Base-by-base conservation (phyloP, 2,329 filamentous ascomycete genomes). In the Rutstroemia sp. region DNA sequence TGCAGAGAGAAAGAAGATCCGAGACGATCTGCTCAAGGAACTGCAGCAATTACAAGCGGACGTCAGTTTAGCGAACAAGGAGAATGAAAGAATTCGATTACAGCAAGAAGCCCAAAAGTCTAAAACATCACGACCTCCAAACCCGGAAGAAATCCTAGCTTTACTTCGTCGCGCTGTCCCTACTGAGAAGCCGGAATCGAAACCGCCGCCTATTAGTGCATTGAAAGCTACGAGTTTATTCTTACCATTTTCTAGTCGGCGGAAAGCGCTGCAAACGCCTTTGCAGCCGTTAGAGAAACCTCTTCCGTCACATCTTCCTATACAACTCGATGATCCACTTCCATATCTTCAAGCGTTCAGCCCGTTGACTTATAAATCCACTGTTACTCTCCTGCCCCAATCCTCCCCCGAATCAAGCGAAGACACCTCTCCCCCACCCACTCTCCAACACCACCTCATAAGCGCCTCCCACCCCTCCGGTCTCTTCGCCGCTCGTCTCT, bases 301-400 rank as follows among this genome's bases (percentile, higher is more conserved):
- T 2, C 68, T 79, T 0, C 73, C 78, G 7, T 88, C 86, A 1
- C 88, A 92, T 65, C 78, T 83, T 1, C 76, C 76, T 1, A 76
- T 91, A 72, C 76, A 80, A 0, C 76, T 86, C 1, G 74, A 78
- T 0, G 81, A 91, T 58, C 81, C 87, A 50, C 71, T 87, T 2
- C 82, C 86, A 0, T 90, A 86, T 61, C 75, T 92, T 0, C 80
- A 86, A 47, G 76, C 86, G 8, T 90, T 94, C 64, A 87, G 82
- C 0, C 82, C 86, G 0, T 76, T 94, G 14, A 75, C 74, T 0
- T 83, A 88, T 57, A 76, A 76, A 0, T 85, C 83, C 0, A 76
- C 72, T 0, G 73, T 83, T 14, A 71, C 74, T 0, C 69, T 79
- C 0, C 64, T 81, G 2, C 75, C 78, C 0, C 19, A 14, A 30